Conservation (phyloP, 768 basidiomycete genomes). For the Chlorophyllum brunneum region DNA sequence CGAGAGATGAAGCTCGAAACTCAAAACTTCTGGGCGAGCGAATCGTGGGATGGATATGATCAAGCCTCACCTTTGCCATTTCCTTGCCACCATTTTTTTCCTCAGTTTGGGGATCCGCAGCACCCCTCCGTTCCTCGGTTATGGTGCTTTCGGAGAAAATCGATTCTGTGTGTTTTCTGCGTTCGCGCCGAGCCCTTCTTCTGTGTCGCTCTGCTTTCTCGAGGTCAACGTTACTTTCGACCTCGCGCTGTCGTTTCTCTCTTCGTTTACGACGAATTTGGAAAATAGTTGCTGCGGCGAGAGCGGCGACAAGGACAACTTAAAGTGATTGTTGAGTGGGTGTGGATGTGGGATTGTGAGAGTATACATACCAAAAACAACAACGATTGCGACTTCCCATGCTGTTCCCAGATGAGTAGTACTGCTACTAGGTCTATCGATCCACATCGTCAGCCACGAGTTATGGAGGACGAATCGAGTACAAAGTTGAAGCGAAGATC, state of each 20-base stretch:
- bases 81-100: too few relatives aligned
- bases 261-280: slow-evolving; percentile 22
- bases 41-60: too few relatives aligned
- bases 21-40: too few relatives aligned
- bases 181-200: background rate
- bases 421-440: slow-evolving; percentile 25
- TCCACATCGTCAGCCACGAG: background rate
- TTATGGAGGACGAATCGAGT: background rate
- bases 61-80: too few relatives aligned
- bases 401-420: slow-evolving; percentile 30
- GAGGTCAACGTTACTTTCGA: background rate
- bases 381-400: slow-evolving; percentile 35
- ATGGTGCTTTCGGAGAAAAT: too few relatives aligned
- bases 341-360: background rate
- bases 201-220: background rate
- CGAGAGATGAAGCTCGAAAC: too few relatives aligned
- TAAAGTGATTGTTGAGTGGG: background rate
- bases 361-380: slow-evolving; percentile 27
- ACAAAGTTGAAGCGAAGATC: background rate
- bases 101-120: too few relatives aligned
- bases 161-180: background rate
- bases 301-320: slow-evolving; percentile 24
- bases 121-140: too few relatives aligned
- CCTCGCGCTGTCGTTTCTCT: slow-evolving; percentile 14
- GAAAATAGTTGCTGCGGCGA: slow-evolving; percentile 23